A percentile compares a stretch with the other conserved stretches of the same genome.
These are phyloP conservation scores for Saccharata proteae DNA, from an alignment of 2,329 filamentous ascomycete genomes.

Conservation along the genomic window DNA sequence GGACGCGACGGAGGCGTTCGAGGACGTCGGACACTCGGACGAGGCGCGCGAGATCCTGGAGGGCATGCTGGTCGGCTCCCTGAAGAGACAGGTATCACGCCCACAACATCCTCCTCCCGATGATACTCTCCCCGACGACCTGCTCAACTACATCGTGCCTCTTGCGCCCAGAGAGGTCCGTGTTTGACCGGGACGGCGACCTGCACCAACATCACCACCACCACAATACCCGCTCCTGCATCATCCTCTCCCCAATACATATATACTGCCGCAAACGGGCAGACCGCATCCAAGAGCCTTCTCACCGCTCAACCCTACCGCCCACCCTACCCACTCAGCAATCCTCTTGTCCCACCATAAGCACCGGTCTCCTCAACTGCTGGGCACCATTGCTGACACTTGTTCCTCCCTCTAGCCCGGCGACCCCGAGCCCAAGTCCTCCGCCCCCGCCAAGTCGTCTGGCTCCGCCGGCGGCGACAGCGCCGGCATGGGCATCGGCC, in stretches of 20 bases:
- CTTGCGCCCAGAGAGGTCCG: too few relatives aligned
- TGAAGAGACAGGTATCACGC: conserved; percentile 23
- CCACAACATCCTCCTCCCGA: neutral
- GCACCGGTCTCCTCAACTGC: neutral
- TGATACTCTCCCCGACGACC: too few relatives aligned
- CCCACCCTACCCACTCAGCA: neutral
- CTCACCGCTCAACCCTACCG: neutral
- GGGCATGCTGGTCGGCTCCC: conserved; percentile 23
- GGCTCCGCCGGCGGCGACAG: conserved; percentile 36
- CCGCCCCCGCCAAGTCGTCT: conserved; percentile 37
- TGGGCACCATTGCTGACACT: conserved; percentile 1
- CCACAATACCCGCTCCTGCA: neutral
- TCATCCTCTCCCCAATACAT: neutral
- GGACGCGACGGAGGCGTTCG: conserved; percentile 94
- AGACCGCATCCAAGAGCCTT: neutral
- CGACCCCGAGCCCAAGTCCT: conserved; percentile 61
- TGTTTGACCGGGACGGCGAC: neutral
- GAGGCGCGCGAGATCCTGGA: conserved; percentile 92
- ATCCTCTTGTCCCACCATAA: neutral
- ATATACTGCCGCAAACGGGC: neutral
- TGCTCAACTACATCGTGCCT: too few relatives aligned
- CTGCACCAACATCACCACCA: neutral
- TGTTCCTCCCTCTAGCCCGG: conserved; percentile 45
- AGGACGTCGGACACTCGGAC: conserved; percentile 98
- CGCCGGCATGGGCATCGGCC: conserved; percentile 57